Percentiles rank a stretch among this genome's conserved stretches.
phyloP scores from a whole-genome alignment of 2,329 filamentous ascomycete genomes.

The Aspergillus proliferans region DNA sequence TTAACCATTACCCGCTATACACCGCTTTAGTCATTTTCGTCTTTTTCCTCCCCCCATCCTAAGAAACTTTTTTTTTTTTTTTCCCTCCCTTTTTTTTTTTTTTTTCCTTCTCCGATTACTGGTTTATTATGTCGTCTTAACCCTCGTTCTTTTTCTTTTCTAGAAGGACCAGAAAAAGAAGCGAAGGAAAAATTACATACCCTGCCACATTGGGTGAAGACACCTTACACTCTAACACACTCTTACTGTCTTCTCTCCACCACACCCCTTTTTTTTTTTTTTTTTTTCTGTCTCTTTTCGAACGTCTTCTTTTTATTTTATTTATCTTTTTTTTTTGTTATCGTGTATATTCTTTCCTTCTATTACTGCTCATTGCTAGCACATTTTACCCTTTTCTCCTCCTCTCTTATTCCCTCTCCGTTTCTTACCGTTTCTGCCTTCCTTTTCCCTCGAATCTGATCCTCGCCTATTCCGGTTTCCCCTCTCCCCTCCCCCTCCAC shows the following conservation, averaged over 20 bases:
- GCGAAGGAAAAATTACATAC: neutral
- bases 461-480: neutral
- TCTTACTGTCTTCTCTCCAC: too few species aligned
- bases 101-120: neutral
- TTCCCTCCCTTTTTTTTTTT: neutral
- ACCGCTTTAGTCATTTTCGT: slow-evolving; percentile 16
- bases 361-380: slow-evolving; percentile 3
- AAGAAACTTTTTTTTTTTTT: neutral
- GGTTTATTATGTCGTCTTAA: neutral
- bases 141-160: neutral
- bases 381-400: neutral
- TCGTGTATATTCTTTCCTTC: neutral
- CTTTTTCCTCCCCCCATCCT: slow-evolving; percentile 3
- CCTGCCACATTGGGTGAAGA: too few species aligned
- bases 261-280: neutral
- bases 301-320: neutral
- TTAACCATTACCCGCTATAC: slow-evolving; percentile 9
- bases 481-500: neutral
- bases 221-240: too few species aligned
- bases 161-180: neutral
- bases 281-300: neutral
- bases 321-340: neutral
- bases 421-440: neutral
- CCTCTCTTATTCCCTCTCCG: neutral
- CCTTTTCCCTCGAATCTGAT: too few species aligned